Evolutionary conservation across 2,329 filamentous ascomycete species (phyloP), one percentile per base, ranked within the genome.

Genomic region (Alternaria rosae): DNA sequence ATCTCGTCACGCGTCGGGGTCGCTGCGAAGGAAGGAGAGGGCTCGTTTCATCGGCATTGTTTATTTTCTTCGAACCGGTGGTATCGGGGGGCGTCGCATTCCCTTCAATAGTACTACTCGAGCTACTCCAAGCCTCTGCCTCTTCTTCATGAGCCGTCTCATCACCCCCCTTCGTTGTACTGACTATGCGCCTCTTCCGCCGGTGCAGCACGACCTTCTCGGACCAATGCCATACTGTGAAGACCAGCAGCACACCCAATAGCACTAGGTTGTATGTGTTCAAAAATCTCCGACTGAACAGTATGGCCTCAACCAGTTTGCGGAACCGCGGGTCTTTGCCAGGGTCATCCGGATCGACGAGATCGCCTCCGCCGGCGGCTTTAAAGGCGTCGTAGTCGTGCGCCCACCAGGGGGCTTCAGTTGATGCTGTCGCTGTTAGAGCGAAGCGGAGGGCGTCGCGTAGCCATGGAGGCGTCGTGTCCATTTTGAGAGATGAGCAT

Each of bases 231-330:
- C 75, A 78, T 13, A 67, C 60, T 0, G 80, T 75, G 57, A 81
- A 79, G 3, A 78, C 35, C 1, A 79, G 23, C 38, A 84, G 62
- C 10, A 82, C 64, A 2, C 62, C 75, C 3, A 81, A 25, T 21
- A 82, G 60, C 2, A 79, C 78, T 3, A 75, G 41, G 55, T 83
- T 82, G 54, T 83, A 84, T 0, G 75, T 79, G 10, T 73, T 54
- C 15, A 82, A 58, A 20, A 83, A 76, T 42, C 69, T 69, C 56
- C 80, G 67, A 5, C 78, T 77, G 64, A 77, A 82, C 30, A 78
- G 47, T n/a, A 81, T 75, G 11, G 72, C 77, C 41, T 79, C 75
- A 11, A 80, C 74, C 7, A 80, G 65, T 56, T 75, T 76, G 45
- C 71, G 65, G 54, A 79, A 78, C 25, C 76, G 65, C 6, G 77